Percentiles rank a stretch among this genome's conserved stretches.
These are phyloP conservation scores for Kodamaea suecica DNA, from an alignment of 1,139 yeast species.

Conservation along the genomic window DNA sequence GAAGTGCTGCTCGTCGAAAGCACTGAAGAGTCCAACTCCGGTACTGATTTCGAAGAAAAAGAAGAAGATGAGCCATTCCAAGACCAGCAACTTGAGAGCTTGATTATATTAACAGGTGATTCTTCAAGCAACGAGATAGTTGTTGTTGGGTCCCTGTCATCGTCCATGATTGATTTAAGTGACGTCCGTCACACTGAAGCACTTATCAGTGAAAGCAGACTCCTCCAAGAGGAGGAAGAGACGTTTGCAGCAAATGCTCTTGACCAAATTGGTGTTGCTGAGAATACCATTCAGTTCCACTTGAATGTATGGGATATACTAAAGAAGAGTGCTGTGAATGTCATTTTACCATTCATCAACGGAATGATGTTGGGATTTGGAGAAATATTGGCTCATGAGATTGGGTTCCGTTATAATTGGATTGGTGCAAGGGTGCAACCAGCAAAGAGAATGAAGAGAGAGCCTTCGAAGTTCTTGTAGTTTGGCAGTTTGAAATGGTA, in stretches of 20 bases:
- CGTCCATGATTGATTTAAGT: conserved; percentile 7
- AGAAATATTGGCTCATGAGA: conserved; percentile 89
- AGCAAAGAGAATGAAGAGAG: conserved; percentile 26
- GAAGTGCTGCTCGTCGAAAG: too few relatives aligned
- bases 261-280: not conserved
- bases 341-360: conserved; percentile 82
- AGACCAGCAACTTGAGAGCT: conserved; percentile 6
- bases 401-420: conserved; percentile 81
- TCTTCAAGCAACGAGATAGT: conserved; percentile 6
- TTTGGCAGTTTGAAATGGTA: too few relatives aligned
- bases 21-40: not conserved
- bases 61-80: too few relatives aligned
- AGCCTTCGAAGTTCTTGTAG: conserved; percentile 16
- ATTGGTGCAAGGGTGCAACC: conserved; percentile 65
- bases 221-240: conserved; percentile 2
- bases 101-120: conserved; percentile 7
- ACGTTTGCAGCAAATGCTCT: not conserved
- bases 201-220: conserved; percentile 3
- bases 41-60: not conserved
- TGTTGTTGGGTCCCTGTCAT: conserved; percentile 8
- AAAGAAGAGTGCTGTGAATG: conserved; percentile 62
- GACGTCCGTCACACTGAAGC: conserved; percentile 9
- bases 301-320: conserved; percentile 33
- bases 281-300: conserved; percentile 5
- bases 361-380: conserved; percentile 98